Conservation (phyloP, 768 basidiomycete genomes). For the Punctularia strigosozonata region DNA sequence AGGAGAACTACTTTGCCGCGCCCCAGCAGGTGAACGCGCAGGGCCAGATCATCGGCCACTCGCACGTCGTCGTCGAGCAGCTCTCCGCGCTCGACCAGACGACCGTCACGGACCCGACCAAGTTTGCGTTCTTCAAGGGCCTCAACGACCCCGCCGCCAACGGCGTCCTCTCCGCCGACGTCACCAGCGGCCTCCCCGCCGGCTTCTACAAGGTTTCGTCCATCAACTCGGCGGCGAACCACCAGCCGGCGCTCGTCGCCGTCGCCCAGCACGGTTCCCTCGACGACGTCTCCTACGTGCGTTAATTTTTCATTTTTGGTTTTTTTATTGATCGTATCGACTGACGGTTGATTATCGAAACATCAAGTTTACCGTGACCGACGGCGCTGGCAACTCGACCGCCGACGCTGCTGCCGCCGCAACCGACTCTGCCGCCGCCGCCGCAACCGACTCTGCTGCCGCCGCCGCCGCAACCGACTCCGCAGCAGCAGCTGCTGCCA, state of each 20-base stretch:
- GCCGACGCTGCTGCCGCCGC: slow-evolving; percentile 3
- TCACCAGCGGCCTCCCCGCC: slow-evolving; percentile 29
- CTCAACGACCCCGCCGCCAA: slow-evolving; percentile 17
- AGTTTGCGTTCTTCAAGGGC: slow-evolving; percentile 59
- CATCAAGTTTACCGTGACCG: slow-evolving; percentile 12
- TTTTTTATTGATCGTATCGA: not conserved
- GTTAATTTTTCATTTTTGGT: slow-evolving; percentile 3
- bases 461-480: slow-evolving; percentile 3
- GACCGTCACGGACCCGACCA: slow-evolving; percentile 32
- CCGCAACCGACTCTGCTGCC: not conserved
- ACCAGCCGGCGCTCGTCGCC: slow-evolving; percentile 25
- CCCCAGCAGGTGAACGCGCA: slow-evolving; percentile 35
- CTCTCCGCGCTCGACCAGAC: slow-evolving; percentile 31
- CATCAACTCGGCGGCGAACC: slow-evolving; percentile 36
- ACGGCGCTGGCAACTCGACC: slow-evolving; percentile 5
- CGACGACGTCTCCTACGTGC: slow-evolving; percentile 29
- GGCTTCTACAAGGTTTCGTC: slow-evolving; percentile 29
- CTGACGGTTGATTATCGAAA: not conserved
- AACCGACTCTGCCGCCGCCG: not conserved
- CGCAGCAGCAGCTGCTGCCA: not conserved
- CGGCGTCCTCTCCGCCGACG: slow-evolving; percentile 20
- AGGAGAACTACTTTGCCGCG: slow-evolving; percentile 32
- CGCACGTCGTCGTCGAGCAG: slow-evolving; percentile 42
- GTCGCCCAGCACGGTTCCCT: slow-evolving; percentile 30
- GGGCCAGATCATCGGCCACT: slow-evolving; percentile 39